Percentiles rank a stretch among this genome's conserved stretches.
These are phyloP conservation scores for Coelastrella sp. DNA, from an alignment of 139 green algal species.

Conservation along the genomic window DNA sequence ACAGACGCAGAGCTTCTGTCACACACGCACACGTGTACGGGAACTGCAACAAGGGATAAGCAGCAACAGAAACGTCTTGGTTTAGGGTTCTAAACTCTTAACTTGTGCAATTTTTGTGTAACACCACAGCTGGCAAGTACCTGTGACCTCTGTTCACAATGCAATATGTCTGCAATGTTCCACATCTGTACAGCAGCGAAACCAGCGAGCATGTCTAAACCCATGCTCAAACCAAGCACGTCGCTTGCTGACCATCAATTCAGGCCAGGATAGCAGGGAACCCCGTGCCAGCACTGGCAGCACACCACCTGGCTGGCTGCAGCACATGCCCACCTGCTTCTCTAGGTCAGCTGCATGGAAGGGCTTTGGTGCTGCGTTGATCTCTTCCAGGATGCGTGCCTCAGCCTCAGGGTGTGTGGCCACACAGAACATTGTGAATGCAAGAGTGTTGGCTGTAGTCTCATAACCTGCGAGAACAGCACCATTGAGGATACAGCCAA, in stretches of 20 bases:
- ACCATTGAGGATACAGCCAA: background rate
- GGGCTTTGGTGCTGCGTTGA: background rate
- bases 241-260: too few species aligned
- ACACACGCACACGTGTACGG: slow-evolving; percentile 63
- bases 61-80: background rate
- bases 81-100: background rate
- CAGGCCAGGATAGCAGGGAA: too few species aligned
- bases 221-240: too few species aligned
- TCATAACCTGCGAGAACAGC: slow-evolving; percentile 8
- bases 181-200: too few species aligned
- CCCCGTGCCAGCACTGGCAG: too few species aligned
- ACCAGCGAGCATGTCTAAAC: too few species aligned
- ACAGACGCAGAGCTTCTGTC: slow-evolving; percentile 65
- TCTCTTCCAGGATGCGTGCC: background rate
- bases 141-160: too few species aligned
- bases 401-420: slow-evolving; percentile 36
- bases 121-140: too few species aligned
- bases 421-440: background rate
- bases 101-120: background rate
- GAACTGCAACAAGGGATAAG: slow-evolving; percentile 32
- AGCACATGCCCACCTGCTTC: background rate
- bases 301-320: too few species aligned
- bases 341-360: background rate
- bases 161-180: too few species aligned
- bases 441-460: slow-evolving; percentile 40